Evolutionary conservation across 2,329 filamentous ascomycete genomes (phyloP), one percentile per base, ranked within the genome.

Genomic region (Neonectria magnoliae): DNA sequence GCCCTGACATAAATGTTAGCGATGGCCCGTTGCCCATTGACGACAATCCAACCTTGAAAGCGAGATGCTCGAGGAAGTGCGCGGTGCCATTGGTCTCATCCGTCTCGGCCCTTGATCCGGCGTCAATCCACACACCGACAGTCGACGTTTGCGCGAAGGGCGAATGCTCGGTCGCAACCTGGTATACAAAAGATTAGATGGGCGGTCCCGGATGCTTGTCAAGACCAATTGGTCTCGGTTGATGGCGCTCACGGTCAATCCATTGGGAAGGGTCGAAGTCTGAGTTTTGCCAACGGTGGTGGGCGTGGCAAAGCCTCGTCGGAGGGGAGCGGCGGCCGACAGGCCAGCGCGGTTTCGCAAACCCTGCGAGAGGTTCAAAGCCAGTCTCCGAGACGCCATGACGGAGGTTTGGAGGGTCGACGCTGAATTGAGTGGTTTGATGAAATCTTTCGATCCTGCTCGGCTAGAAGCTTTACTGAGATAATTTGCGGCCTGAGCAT

Each of bases 11-110:
- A 52, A 25, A 50, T 65, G 67, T 74, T 66, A 74, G 70, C 57
- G 44, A 67, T 59, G 53, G 10, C 16, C 54, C 31, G 50, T 22
- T 53, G 22, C 45, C 68, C 60, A 74, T 74, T 74, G 72, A 72
- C 36, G 55, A 51, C 53, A 68, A 57, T 61, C 73, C 74, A 88
- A 97, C 94, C 93, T 99, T 99, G 91, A 99, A 99, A 76, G 97
- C 97, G 82, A 99, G 89, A 87, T 99, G 96, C 88, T 99, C 96
- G 77, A 99, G 90, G 88, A 99, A 99, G 87, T 99, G 96, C 79
- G 96, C 96, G 76, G 96, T 99, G 84, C 96, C 96, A 86, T 98
- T 99, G 79, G 93, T 98, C 89, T 94, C 94, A 84, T 96, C 91
- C 76, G 96, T 99, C 88, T 99, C 96, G 81, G 96, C 94, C 83